Evolutionary conservation across 2,329 filamentous ascomycete species (phyloP).

Genomic region (Aspergillus versicolor): DNA sequence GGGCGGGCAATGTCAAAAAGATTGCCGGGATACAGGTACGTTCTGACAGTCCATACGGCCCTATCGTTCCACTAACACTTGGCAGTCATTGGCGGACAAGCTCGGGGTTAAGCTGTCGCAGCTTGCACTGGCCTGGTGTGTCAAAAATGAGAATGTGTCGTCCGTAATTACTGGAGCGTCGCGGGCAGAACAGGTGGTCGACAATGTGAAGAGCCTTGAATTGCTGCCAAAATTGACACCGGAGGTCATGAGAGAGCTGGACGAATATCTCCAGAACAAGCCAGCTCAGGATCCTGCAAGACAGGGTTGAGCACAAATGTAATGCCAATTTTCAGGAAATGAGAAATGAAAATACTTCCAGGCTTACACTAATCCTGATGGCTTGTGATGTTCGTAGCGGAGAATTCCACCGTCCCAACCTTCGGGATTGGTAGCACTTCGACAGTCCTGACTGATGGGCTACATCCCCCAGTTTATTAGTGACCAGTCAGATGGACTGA

Average conservation of each 20-base stretch:
- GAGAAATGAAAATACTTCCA: neutral
- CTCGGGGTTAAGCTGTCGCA: slow-evolving; percentile 54
- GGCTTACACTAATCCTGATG: neutral
- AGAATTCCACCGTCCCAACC: neutral
- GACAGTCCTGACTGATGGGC: neutral
- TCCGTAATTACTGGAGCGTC: slow-evolving; percentile 45
- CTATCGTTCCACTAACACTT: neutral
- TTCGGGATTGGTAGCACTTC: neutral
- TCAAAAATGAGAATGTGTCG: slow-evolving; percentile 58
- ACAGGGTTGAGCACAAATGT: neutral
- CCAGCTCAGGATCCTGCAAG: slow-evolving; percentile 17
- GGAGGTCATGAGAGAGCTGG: slow-evolving; percentile 50
- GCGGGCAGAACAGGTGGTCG: slow-evolving; percentile 44
- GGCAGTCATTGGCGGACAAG: slow-evolving; percentile 32
- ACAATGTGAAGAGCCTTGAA: slow-evolving; percentile 47
- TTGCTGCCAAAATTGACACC: slow-evolving; percentile 44
- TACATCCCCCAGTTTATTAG: slow-evolving; percentile 4
- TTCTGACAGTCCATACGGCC: neutral
- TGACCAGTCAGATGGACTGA: neutral
- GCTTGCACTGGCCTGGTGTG: slow-evolving; percentile 58
- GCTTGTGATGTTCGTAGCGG: too few relatives aligned
- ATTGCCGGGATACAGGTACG: slow-evolving; percentile 50
- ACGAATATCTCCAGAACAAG: slow-evolving; percentile 34
- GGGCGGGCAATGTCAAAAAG: slow-evolving; percentile 42
- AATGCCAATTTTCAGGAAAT: too few relatives aligned